Evolutionary conservation across 2,329 filamentous ascomycete genomes (phyloP).

Genomic region (Colletotrichum camelliae): DNA sequence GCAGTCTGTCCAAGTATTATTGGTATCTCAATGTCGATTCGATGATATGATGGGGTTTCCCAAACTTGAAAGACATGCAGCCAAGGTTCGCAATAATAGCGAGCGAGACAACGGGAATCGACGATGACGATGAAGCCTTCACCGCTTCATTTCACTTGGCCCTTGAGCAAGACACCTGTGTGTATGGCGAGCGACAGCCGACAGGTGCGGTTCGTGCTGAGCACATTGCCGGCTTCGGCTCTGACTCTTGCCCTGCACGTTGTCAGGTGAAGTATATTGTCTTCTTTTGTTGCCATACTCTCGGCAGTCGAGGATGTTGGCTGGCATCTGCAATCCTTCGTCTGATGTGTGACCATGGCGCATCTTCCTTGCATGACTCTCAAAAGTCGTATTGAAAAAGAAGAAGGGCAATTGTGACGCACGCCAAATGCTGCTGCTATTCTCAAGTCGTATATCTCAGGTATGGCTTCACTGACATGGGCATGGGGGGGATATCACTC

Average conservation of each 20-base stretch:
- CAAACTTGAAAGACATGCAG: neutral
- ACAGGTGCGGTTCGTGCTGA: neutral
- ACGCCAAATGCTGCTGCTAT: neutral
- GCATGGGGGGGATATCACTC: neutral
- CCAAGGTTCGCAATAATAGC: neutral
- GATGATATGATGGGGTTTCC: neutral
- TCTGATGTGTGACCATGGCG: neutral
- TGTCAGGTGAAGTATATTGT: neutral
- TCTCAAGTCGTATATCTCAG: neutral
- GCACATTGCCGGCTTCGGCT: neutral
- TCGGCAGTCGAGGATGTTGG: neutral
- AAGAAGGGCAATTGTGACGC: neutral
- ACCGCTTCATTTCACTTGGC: neutral
- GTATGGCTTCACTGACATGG: neutral
- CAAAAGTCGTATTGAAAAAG: neutral
- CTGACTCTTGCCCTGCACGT: neutral
- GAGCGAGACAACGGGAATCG: neutral
- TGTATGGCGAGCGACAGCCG: neutral
- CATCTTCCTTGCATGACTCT: neutral
- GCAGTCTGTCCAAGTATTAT: neutral
- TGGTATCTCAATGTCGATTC: neutral
- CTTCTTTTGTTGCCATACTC: neutral
- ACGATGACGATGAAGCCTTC: neutral
- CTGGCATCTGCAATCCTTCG: neutral
- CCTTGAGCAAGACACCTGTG: neutral